Evolutionary conservation across 169 alveolate genomes (phyloP), one percentile per base, ranked within the genome.

Genomic region (Eimeria necatrix): DNA sequence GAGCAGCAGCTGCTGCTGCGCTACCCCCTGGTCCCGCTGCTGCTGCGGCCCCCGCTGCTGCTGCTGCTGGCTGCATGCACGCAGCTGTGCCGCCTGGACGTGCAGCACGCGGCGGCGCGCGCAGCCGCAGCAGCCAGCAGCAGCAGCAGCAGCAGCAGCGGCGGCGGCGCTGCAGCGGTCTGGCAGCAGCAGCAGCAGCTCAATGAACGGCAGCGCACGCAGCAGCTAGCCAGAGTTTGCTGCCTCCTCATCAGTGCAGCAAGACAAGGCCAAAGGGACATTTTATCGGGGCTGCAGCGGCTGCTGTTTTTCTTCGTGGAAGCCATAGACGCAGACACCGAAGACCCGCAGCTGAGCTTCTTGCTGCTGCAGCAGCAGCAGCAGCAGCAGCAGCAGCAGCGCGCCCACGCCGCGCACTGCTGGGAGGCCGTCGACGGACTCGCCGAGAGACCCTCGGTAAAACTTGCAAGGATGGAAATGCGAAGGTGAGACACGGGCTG

Each of bases 41-140:
- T 91, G 68, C 81, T 78, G 85, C 95, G 95, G 48, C 95, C 95
- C 41, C 95, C 86, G 61, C 84, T 91, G 84, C 95, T 91, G 70
- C 95, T 76, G 83, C 91, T 74, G 91, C 95, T 76, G n/a, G 52
- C 95, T 24, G 74, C 95, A 26, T 41, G 70, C 83, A 71, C 91
- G 56, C 88, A 91, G 68, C 48, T 91, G 22, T 91, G 95, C 60
- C 78, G 71, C 10, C 53, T 78, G 1, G 95, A 91, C 22, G 70
- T 91, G 48, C 95, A 76, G 59, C 88, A 91, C 20, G 84, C 91
- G 6, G 81, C 93, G 46, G 85, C 91, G 9, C 49, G 91, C 78
- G 95, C 90, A 76, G 95, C 64, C 46, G 85, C 84, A 52, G 68
- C 64, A 4, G 26, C 0, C 78, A 85, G 64, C 81, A 48, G 74